Conservation (phyloP, 2,329 filamentous ascomycete genomes). For the Penicillium expansum region DNA sequence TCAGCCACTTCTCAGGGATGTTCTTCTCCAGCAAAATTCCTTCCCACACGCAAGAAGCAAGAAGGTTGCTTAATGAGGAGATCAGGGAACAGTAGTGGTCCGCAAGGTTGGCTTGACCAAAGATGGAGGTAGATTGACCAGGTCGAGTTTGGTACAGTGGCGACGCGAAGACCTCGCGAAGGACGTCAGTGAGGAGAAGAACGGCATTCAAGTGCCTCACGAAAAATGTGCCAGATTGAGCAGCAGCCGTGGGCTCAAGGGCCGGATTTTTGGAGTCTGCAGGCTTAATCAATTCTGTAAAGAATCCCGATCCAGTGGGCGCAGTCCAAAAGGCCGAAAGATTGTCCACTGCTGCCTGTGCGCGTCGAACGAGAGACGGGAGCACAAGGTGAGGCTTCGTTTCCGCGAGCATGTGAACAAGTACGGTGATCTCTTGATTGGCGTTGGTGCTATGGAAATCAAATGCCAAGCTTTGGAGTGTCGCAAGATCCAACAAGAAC, state of each 20-base stretch:
- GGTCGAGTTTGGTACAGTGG: slow-evolving; percentile 64
- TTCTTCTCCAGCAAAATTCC: slow-evolving; percentile 71
- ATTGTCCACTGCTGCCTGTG: slow-evolving; percentile 65
- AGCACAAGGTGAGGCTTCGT: slow-evolving; percentile 75
- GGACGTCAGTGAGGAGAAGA: slow-evolving; percentile 71
- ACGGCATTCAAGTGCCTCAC: slow-evolving; percentile 75
- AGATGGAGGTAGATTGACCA: slow-evolving; percentile 58
- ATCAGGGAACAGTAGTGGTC: slow-evolving; percentile 79
- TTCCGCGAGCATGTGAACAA: slow-evolving; percentile 77
- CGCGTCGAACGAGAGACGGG: slow-evolving; percentile 73
- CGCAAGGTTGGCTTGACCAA: slow-evolving; percentile 75
- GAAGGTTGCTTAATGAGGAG: slow-evolving; percentile 70
- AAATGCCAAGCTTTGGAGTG: slow-evolving; percentile 74
- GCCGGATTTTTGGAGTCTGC: slow-evolving; percentile 20
- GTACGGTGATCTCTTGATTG: slow-evolving; percentile 67
- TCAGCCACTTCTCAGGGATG: slow-evolving; percentile 63
- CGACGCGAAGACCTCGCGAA: slow-evolving; percentile 69
- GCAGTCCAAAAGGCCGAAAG: slow-evolving; percentile 64
- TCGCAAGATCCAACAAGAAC: slow-evolving; percentile 77
- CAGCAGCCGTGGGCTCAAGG: slow-evolving; percentile 37
- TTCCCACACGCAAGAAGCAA: slow-evolving; percentile 80
- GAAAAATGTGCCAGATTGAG: slow-evolving; percentile 67
- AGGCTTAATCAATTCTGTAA: slow-evolving; percentile 59
- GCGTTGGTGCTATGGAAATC: slow-evolving; percentile 67
- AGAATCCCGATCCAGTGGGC: slow-evolving; percentile 59